Percentiles rank a stretch among this genome's conserved stretches.
Conservation (phyloP, 306 rosid species). For the Gillenia trifoliata region DNA sequence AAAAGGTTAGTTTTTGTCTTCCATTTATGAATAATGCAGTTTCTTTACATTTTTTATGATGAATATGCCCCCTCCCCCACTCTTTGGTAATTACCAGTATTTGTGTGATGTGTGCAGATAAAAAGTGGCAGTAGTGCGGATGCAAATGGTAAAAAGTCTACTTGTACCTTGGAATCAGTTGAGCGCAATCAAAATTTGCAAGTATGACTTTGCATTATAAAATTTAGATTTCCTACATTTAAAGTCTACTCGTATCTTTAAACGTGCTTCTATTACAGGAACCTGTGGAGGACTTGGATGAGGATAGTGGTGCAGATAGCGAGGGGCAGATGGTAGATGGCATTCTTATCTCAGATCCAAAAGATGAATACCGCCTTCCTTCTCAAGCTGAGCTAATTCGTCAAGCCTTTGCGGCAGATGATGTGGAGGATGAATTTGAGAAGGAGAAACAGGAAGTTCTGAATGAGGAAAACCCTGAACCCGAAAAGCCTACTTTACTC, state of each 20-base stretch:
- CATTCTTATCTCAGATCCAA: conserved; percentile 45
- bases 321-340: conserved; percentile 86
- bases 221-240: not conserved
- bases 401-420: conserved; percentile 85
- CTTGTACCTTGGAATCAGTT: conserved; percentile 20
- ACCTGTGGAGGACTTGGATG: conserved; percentile 43
- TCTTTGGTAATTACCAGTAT: conserved; percentile 1
- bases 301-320: conserved; percentile 61
- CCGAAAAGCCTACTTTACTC: conserved; percentile 70
- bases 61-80: not conserved
- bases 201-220: conserved; percentile 34
- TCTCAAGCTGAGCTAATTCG: conserved; percentile 82
- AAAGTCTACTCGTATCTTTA: conserved; percentile 9
- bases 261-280: conserved; percentile 31
- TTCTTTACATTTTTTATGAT: not conserved
- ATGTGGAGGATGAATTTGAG: conserved; percentile 86
- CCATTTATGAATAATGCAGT: not conserved
- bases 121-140: conserved; percentile 36
- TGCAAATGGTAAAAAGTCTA: conserved; percentile 32
- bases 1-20: conserved; percentile 45
- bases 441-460: conserved; percentile 60
- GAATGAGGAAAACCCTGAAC: conserved; percentile 83
- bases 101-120: conserved; percentile 42
- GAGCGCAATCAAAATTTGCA: conserved; percentile 26
- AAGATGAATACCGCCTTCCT: conserved; percentile 67